phyloP scores from a whole-genome alignment of 192 early-diverging fungal species.

The Polychytrium aggregatum region DNA sequence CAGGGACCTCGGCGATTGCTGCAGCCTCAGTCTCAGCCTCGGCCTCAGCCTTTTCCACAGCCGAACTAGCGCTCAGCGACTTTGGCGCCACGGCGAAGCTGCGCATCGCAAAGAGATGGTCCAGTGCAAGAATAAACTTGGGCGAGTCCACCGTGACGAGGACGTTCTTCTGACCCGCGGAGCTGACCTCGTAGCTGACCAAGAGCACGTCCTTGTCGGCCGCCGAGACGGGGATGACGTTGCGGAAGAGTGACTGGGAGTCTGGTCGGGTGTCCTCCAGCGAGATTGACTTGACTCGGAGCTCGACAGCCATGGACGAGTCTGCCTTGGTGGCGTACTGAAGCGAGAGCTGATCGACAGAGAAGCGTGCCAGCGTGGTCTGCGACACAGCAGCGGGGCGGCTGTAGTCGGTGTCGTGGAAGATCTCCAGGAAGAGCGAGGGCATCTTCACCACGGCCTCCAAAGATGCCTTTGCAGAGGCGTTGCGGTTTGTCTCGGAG shows the following conservation, averaged over 20 bases:
- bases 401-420: constrained; percentile 37
- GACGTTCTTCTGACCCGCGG: too few species aligned
- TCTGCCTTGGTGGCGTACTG: constrained; percentile 1
- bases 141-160: constrained; percentile 72
- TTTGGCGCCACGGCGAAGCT: constrained; percentile 52
- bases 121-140: constrained; percentile 72
- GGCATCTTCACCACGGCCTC: constrained; percentile 54
- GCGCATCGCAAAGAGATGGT: constrained; percentile 70
- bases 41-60: too few species aligned
- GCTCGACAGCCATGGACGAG: constrained; percentile 48
- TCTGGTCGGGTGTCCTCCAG: constrained; percentile 71
- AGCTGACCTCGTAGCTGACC: too few species aligned
- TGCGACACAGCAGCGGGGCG: not conserved
- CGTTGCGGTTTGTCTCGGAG: too few species aligned
- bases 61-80: too few species aligned
- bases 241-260: constrained; percentile 65
- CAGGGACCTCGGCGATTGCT: too few species aligned
- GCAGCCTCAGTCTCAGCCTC: too few species aligned
- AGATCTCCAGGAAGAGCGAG: constrained; percentile 74
- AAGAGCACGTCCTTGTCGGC: too few species aligned
- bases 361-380: constrained; percentile 1
- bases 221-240: too few species aligned
- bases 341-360: not conserved
- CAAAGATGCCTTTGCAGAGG: constrained; percentile 1
- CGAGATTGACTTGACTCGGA: constrained; percentile 56